Percentiles rank a stretch among this genome's conserved stretches.
Conservation (phyloP, 2,329 filamentous ascomycete species). For the Exophiala aquamarina region DNA sequence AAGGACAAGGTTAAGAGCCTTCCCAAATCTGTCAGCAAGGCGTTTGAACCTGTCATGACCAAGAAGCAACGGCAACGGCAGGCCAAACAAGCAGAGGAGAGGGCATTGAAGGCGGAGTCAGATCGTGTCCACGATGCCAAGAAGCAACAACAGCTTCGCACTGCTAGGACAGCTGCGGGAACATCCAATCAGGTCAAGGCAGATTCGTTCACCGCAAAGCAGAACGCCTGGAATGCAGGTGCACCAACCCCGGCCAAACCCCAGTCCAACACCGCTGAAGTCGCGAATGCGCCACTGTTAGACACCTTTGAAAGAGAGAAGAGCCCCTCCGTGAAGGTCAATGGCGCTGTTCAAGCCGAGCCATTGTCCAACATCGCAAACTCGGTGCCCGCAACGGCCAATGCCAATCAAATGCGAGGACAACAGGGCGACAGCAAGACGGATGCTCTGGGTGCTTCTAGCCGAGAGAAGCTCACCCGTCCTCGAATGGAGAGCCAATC, state of each 20-base stretch:
- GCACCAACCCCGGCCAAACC: conserved; percentile 28
- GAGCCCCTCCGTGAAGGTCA: conserved; percentile 5
- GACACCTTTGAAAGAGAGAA: conserved; percentile 42
- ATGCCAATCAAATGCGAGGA: conserved; percentile 13
- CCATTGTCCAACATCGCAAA: conserved; percentile 14
- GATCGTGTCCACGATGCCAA: conserved; percentile 75
- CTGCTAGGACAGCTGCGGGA: conserved; percentile 78
- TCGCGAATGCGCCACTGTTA: conserved; percentile 34
- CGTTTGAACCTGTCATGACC: conserved; percentile 69
- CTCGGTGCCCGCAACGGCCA: conserved; percentile 5
- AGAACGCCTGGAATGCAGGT: conserved; percentile 54
- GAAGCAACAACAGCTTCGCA: conserved; percentile 79
- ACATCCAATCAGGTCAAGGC: conserved; percentile 78
- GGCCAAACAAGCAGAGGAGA: conserved; percentile 80
- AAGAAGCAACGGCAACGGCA: conserved; percentile 97
- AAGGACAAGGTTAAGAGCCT: conserved; percentile 57
- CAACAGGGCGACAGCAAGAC: conserved; percentile 19
- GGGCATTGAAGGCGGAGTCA: conserved; percentile 70
- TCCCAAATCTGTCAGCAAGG: conserved; percentile 59
- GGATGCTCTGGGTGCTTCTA: conserved; percentile 17
- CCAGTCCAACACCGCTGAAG: conserved; percentile 12
- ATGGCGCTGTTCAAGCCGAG: conserved; percentile 19
- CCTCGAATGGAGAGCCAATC: conserved; percentile 28
- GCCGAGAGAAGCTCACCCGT: conserved; percentile 17
- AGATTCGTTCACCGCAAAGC: conserved; percentile 47